Evolutionary conservation across 2,329 filamentous ascomycete genomes (phyloP), one percentile per base, ranked within the genome.

Genomic region (Aspergillus hortae): DNA sequence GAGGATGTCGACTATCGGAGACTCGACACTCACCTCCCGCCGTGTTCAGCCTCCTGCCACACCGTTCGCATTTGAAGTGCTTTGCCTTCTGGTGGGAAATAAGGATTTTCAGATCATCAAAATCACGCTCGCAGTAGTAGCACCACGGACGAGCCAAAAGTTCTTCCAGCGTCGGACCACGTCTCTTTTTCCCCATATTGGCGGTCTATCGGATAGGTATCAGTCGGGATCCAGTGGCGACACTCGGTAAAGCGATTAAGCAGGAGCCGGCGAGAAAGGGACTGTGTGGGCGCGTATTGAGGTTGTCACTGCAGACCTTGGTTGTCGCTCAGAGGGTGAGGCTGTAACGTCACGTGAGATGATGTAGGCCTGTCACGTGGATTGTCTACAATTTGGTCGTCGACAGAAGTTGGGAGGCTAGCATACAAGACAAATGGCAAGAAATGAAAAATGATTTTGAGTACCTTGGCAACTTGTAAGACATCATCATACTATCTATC

Each of bases 111-210:
- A 96, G 74, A 71, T 99, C 94, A 72, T 97, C 92, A 70, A 97
- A 99, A 75, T 97, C 92, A 76, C 92, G 89, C 75, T 99, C 94
- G 86, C 94, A 99, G 78, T 99, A 99, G 76, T 96, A 99, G 77
- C 94, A 99, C 92, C 92, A 97, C 46, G 92, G 88, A 52, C 92
- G 87, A 61, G 80, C 78, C 56, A 99, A 83, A 62, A 96, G 80
- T 75, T 97, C 91, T 76, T 97, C 89, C 61, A 96, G 79, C 64
- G 92, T 85, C 57, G 90, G 89, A 61, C 86, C 84, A 72, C 90
- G 88, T 83, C 90, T 92, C 79, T 94, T 95, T 77, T 95, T 96
- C 64, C 87, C 88, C 86, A 94, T 92, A 12, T 38, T 45, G 21
- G 14, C 43, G 17, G 15, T 12, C n/a, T 14, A 44, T 19, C 25